A percentile compares a stretch with the other conserved stretches of the same genome.
phyloP scores from a whole-genome alignment of 2,329 filamentous ascomycete genomes.

The Hypomyces rosellus region DNA sequence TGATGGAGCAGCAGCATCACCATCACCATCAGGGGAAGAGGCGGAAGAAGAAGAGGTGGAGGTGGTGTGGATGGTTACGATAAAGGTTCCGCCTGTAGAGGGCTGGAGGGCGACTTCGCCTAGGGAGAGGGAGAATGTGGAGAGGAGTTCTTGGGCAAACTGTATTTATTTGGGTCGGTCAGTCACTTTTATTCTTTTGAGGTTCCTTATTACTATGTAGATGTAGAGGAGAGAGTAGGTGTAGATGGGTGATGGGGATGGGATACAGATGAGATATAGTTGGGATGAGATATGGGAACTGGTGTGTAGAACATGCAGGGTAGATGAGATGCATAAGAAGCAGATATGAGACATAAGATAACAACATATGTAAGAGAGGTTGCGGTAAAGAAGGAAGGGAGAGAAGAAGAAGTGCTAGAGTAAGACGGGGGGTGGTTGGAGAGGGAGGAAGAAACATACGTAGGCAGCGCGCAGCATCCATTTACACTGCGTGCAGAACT shows the following conservation, averaged over 20 bases:
- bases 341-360: too few relatives aligned
- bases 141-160: conserved; percentile 93
- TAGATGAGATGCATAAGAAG: too few relatives aligned
- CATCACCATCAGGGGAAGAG: conserved; percentile 15
- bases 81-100: conserved; percentile 76
- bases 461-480: conserved; percentile 87
- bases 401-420: neutral
- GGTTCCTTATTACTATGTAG: too few relatives aligned
- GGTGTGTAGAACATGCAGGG: too few relatives aligned
- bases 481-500: conserved; percentile 89
- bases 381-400: neutral
- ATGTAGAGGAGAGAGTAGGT: neutral
- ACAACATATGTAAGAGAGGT: too few relatives aligned
- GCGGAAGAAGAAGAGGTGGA: too few relatives aligned
- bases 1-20: conserved; percentile 5
- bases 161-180: conserved; percentile 28
- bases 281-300: too few relatives aligned
- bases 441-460: conserved; percentile 42
- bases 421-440: neutral
- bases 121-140: conserved; percentile 77
- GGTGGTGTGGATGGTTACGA: conserved; percentile 54
- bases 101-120: conserved; percentile 87
- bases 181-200: neutral
- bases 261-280: neutral
- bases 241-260: neutral